Evolutionary conservation across 2,329 filamentous ascomycete genomes (phyloP).

Genomic region (Rosellinia necatrix): DNA sequence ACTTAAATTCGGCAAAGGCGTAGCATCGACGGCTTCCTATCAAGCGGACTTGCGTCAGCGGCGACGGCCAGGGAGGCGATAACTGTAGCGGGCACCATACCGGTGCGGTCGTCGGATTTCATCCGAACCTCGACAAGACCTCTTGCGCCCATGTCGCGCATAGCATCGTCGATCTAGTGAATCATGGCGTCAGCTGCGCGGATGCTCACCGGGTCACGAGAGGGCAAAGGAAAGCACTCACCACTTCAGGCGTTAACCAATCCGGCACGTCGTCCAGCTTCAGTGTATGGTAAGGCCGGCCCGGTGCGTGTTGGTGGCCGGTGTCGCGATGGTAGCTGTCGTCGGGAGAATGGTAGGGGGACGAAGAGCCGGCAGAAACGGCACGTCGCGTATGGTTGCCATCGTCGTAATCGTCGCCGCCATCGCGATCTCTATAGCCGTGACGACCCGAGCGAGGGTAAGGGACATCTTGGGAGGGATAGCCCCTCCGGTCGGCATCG

Average conservation of each 20-base stretch:
- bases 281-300: conserved; percentile 41
- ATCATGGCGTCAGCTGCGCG: conserved; percentile 5
- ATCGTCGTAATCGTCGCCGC: conserved; percentile 19
- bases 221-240: conserved; percentile 17
- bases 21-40: conserved; percentile 40
- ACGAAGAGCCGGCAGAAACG: conserved; percentile 34
- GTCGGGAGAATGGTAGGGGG: conserved; percentile 36
- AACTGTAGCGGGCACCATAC: conserved; percentile 20
- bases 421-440: conserved; percentile 31
- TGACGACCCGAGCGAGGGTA: conserved; percentile 27
- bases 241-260: conserved; percentile 37
- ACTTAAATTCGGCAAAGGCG: conserved; percentile 48
- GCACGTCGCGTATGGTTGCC: conserved; percentile 31
- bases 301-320: conserved; percentile 35
- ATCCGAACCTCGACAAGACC: conserved; percentile 41
- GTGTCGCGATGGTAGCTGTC: conserved; percentile 35
- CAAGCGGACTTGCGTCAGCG: background rate
- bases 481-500: conserved; percentile 30
- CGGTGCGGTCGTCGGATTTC: conserved; percentile 40
- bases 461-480: conserved; percentile 22
- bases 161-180: conserved; percentile 37
- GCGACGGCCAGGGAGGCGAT: background rate
- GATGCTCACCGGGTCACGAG: background rate
- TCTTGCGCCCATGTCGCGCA: conserved; percentile 39
- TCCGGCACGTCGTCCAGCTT: conserved; percentile 43